Base-by-base conservation (phyloP, 106 monocot genomes). In the Acanthochlamys bracteata region DNA sequence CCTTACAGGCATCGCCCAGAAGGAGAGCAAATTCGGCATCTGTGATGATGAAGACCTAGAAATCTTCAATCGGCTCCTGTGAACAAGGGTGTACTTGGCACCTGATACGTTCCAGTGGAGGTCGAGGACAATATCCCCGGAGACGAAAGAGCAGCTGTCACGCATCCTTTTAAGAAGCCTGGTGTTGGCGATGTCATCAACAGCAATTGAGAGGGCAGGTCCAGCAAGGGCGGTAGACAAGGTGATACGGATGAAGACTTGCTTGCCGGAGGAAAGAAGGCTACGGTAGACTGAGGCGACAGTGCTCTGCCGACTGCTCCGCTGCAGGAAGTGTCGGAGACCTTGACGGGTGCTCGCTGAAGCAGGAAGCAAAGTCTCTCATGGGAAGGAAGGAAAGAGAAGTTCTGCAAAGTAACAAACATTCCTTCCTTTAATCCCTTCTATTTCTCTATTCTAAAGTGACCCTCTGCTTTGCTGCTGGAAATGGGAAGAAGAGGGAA, bases 321-420 rank as follows among this genome's bases (percentile, higher is more conserved):
- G n/a, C n/a, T 79, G 46, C 84, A 78, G 2, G 83, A 78, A 42
- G 73, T 57, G 61, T 88, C 78, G 22, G 89, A 77, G 10, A 89
- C 82, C 16, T 76, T 79, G 51, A 85, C 82, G 33, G 89, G 23
- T 79, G 76, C 55, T 85, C 82, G 74, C 66, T 77, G 82, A 84
- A 77, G 71, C 89, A 89, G 11, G 85, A 79, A 7, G 73, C 85
- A 20, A 89, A 71, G 65, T 82, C 79, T 57, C 68, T 84, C 82
- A 89, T 74, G 16, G 15, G 11, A 73, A 41, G 45, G 58, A 60
- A 4, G 46, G 59, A 53, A 63, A 67, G 24, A 53, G 67, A 41
- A 25, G 69, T 46, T 33, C 39, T 46, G 16, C 20, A 55, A n/a
- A n/a, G n/a, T n/a, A n/a, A n/a, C n/a, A n/a, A n/a, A n/a, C n/a